phyloP scores from a whole-genome alignment of 805 yeast genomes.

The Ogataea paradorogensis region DNA sequence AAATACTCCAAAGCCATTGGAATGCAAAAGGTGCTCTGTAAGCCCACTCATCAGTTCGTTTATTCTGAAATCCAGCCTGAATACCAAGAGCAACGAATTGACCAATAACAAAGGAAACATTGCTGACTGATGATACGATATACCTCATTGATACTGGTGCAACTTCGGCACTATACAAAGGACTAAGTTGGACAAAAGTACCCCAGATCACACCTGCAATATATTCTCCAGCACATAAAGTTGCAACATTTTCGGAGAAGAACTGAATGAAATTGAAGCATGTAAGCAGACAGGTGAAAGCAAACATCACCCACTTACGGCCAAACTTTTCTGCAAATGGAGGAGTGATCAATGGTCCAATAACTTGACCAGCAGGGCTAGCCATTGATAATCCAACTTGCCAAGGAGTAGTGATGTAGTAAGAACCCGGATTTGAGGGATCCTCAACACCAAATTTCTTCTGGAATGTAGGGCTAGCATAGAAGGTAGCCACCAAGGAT shows the following conservation, averaged over 20 bases:
- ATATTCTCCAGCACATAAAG: constrained; percentile 42
- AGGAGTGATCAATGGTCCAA: constrained; percentile 43
- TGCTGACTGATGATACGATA: constrained; percentile 47
- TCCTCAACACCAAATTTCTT: constrained; percentile 33
- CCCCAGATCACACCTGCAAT: constrained; percentile 54
- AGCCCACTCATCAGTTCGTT: constrained; percentile 31
- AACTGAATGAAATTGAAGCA: constrained; percentile 39
- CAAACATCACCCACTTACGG: constrained; percentile 34
- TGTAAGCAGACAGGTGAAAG: constrained; percentile 29
- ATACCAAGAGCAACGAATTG: constrained; percentile 56
- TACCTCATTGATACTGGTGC: constrained; percentile 49
- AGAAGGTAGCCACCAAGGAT: constrained; percentile 35
- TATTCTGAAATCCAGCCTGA: constrained; percentile 25
- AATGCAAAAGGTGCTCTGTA: constrained; percentile 55
- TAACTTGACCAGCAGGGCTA: constrained; percentile 22
- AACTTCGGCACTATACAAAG: constrained; percentile 57
- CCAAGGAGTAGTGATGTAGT: constrained; percentile 41
- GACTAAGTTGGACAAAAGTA: constrained; percentile 48
- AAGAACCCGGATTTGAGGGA: constrained; percentile 18
- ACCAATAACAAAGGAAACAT: constrained; percentile 55
- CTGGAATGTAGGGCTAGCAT: constrained; percentile 36
- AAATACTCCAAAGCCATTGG: constrained; percentile 61
- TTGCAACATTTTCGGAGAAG: constrained; percentile 39
- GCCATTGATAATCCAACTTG: constrained; percentile 40
- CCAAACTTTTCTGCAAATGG: constrained; percentile 41